Evolutionary conservation across 768 basidiomycete genomes (phyloP), one percentile per base, ranked within the genome.

Genomic region (Dioszegia hungarica): DNA sequence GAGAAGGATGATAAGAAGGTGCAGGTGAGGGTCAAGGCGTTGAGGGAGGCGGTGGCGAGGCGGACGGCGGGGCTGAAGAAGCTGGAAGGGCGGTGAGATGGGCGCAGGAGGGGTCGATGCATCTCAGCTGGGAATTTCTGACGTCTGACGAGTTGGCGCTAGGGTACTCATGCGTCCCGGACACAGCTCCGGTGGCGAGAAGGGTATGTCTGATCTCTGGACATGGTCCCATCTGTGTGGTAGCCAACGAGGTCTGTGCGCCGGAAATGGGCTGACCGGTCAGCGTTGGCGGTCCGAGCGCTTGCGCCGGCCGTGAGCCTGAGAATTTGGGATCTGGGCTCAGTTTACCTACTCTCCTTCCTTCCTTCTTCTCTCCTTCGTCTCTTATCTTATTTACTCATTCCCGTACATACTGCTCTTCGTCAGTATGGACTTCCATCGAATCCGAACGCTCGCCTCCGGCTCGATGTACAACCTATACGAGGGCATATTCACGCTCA

Each of bases 1-100:
- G 70, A 66, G 54, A 67, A 63, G 47, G 60, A 63, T 2, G 65
- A 69, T 20, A 54, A 47, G 47, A 46, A 36, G 5, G 52, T 72
- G 24, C 61, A 67, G 49, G 38, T 38, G 33, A 63, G 62, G 50
- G 59, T 56, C 19, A 61, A 64, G 29, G 20, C 34, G 24, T 49
- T 72, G 51, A 50, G 50, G 39, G 54, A 62, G 24, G 59, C 39
- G 8, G 31, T 72, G 3, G 36, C 54, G 29, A 59, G 59, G 37
- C 49, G 65, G 43, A 54, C 41, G 17, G 44, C 36, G 20, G 62
- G 62, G 4, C 27, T 64, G 31, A 48, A 63, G 44, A 59, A 33
- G 39, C 36, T 52, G 27, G 34, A 54, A 33, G 34, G 50, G 22
- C 33, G 43, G 38, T 43, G 41, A 41, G 19, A 20, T 9, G 27